Evolutionary conservation across 306 rosid genomes (phyloP).

Genomic region (Dalbergia cochinchinensis): DNA sequence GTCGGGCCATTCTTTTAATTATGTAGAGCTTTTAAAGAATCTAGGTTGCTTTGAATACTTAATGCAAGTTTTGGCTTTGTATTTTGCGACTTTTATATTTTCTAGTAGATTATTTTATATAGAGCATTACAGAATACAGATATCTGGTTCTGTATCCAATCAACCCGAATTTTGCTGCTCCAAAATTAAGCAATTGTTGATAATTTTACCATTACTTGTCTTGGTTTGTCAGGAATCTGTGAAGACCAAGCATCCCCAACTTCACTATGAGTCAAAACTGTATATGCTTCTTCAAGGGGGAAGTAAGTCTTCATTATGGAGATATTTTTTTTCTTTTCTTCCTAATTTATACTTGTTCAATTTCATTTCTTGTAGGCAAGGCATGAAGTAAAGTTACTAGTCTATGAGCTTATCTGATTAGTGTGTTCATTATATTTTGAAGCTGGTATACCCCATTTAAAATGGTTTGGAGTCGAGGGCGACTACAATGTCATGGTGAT

Average conservation of each 20-base stretch:
- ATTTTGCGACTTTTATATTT: slow-evolving; percentile 8
- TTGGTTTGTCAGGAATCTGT: slow-evolving; percentile 76
- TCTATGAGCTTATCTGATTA: slow-evolving; percentile 31
- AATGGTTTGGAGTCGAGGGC: slow-evolving; percentile 99
- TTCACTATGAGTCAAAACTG: slow-evolving; percentile 95
- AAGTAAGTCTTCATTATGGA: slow-evolving; percentile 62
- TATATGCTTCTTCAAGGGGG: slow-evolving; percentile 99
- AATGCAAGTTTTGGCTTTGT: slow-evolving; percentile 24
- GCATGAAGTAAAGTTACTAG: slow-evolving; percentile 23
- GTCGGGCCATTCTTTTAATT: slow-evolving; percentile 2
- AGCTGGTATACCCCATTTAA: slow-evolving; percentile 97
- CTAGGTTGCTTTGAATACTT: slow-evolving; percentile 22
- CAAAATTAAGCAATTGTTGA: slow-evolving; percentile 16
- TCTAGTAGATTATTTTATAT: slow-evolving; percentile 11
- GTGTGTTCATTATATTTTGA: slow-evolving; percentile 37
- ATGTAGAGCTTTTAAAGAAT: slow-evolving; percentile 26
- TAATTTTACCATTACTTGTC: slow-evolving; percentile 19
- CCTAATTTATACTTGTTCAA: slow-evolving; percentile 20
- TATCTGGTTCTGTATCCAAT: slow-evolving; percentile 22
- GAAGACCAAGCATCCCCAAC: slow-evolving; percentile 98
- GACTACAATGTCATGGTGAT: slow-evolving; percentile 96
- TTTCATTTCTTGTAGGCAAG: slow-evolving; percentile 14
- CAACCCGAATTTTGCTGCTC: slow-evolving; percentile 22
- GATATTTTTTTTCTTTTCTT: neutral
- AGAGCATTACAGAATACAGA: neutral